Base-by-base conservation (phyloP, 192 early-diverging fungal genomes). In the Rhizophlyctis rosea region DNA sequence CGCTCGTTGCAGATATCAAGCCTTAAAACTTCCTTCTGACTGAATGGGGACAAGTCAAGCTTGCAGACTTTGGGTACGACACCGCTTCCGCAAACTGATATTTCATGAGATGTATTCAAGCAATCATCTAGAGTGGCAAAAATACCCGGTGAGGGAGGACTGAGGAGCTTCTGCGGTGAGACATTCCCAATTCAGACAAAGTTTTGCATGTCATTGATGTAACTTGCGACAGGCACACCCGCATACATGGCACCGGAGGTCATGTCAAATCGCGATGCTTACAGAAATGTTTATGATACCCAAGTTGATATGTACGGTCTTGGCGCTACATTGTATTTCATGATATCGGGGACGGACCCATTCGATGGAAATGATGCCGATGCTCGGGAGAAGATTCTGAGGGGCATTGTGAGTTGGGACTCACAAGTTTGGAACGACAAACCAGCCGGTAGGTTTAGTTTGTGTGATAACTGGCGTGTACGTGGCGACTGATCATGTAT, bases 241-340 rank as follows among this genome's bases (percentile, higher is more conserved):
- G n/a, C 48, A 1, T 69, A 74, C 61, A 23, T 68, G 21, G 75
- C 75, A 1, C 75, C 75, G 5, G 75, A 76, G 56, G 49, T 76
- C 36, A 21, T 62, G 21, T 21, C 44, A 21, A 57, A 25, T 16
- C 25, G 44, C 21, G n/a, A n/a, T n/a, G n/a, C n/a, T n/a, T n/a
- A n/a, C n/a, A n/a, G n/a, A n/a, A n/a, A n/a, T n/a, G 21, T 16
- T 5, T 74, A 76, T 47, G 75, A 76, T 35, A 31, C 23, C 31
- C 47, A 67, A 47, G 75, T 76, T 32, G 75, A 76, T 39, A 9
- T 76, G 9, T 76, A 74, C 62, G 70, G 71, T 36, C 58, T 58
- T 21, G 75, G 75, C 5, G 75, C 53, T 5, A 76, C 74, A 49
- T 55, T 76, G 29, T 76, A 65, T 32, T 76, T 63, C 64, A 34